A percentile compares a stretch with the other conserved stretches of the same genome.
These are phyloP conservation scores for Colletotrichum lini DNA, from an alignment of 2,329 filamentous ascomycete species.

Conservation along the genomic window DNA sequence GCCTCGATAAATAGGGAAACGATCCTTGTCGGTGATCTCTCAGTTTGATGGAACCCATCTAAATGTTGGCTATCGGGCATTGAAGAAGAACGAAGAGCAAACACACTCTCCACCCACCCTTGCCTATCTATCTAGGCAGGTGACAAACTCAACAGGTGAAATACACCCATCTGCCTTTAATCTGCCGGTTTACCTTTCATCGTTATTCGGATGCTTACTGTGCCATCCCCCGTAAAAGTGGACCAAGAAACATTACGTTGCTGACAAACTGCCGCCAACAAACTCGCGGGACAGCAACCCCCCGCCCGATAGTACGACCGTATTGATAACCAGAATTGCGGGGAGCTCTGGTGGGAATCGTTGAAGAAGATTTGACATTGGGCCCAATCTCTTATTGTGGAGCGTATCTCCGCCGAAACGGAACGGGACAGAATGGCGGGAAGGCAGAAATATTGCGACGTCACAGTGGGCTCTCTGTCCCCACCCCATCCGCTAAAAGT, in stretches of 20 bases:
- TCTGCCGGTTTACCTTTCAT: too few species aligned
- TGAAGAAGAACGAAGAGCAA: background rate
- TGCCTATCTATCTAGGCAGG: too few species aligned
- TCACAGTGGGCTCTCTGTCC: background rate
- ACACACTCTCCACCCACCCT: background rate
- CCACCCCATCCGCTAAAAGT: background rate
- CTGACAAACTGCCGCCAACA: background rate
- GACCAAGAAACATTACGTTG: background rate
- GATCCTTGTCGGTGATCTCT: background rate
- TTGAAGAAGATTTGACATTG: background rate
- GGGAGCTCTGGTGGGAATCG: constrained; percentile 1
- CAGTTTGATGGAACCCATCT: too few species aligned
- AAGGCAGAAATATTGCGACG: background rate
- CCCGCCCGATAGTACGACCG: background rate
- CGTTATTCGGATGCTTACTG: constrained; percentile 11
- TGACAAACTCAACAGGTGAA: too few species aligned
- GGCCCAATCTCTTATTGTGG: background rate
- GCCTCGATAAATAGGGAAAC: background rate
- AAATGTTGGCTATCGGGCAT: background rate
- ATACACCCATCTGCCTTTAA: too few species aligned
- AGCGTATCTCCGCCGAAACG: background rate
- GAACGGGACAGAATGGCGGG: background rate
- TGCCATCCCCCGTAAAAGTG: background rate
- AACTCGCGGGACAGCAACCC: background rate
- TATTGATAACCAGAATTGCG: background rate